These are phyloP conservation scores for Nakaseomyces nivariensis DNA, from an alignment of 1,139 yeast genomes.

Conservation along the genomic window DNA sequence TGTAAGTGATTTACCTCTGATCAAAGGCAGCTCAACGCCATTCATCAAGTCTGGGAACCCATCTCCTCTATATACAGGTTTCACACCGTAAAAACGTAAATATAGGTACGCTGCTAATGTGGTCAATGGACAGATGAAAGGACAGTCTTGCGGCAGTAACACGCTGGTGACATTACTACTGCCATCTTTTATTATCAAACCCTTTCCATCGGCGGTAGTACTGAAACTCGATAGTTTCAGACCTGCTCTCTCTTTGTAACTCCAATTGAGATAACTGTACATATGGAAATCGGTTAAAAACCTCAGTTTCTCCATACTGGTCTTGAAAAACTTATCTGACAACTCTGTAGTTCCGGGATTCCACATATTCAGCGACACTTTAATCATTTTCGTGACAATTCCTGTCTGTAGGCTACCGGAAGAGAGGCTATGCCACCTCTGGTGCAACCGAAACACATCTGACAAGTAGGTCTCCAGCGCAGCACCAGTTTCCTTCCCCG, in stretches of 20 bases:
- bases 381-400: slow-evolving; percentile 9
- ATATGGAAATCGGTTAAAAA: slow-evolving; percentile 26
- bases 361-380: slow-evolving; percentile 25
- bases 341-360: slow-evolving; percentile 19
- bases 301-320: slow-evolving; percentile 22
- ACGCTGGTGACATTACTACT: slow-evolving; percentile 8
- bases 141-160: slow-evolving; percentile 18
- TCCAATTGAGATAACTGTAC: slow-evolving; percentile 17
- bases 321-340: slow-evolving; percentile 22
- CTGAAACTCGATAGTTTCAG: slow-evolving; percentile 15
- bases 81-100: slow-evolving; percentile 25
- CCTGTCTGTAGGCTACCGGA: slow-evolving; percentile 1
- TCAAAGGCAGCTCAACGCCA: slow-evolving; percentile 14
- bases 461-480: neutral
- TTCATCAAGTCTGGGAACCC: slow-evolving; percentile 24
- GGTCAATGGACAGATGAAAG: slow-evolving; percentile 25
- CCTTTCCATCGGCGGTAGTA: neutral
- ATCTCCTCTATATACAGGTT: slow-evolving; percentile 20
- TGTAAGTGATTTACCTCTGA: slow-evolving; percentile 21
- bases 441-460: neutral
- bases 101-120: slow-evolving; percentile 25
- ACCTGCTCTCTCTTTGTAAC: slow-evolving; percentile 19
- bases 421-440: neutral
- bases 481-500: neutral
- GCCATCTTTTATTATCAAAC: neutral